Percentiles rank a stretch among this genome's conserved stretches.
phyloP scores from a whole-genome alignment of 208 protist genomes.

The Trichomonas tenax region DNA sequence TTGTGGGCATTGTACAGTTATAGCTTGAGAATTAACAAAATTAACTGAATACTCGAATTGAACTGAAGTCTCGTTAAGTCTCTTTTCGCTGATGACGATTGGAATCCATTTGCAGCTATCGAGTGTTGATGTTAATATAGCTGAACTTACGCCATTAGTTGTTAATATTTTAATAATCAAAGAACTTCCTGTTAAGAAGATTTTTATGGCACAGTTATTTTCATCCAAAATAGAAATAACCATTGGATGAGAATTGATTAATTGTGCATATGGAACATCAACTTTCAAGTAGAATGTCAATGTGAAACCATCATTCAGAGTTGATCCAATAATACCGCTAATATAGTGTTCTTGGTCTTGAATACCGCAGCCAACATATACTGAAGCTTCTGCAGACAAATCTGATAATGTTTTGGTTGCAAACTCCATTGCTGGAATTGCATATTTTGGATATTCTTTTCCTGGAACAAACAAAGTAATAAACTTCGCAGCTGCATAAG shows the following conservation, averaged over 20 bases:
- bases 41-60: neutral
- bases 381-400: too few relatives aligned
- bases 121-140: neutral
- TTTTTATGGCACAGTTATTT: neutral
- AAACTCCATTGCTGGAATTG: neutral
- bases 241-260: neutral
- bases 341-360: neutral
- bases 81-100: neutral
- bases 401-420: neutral
- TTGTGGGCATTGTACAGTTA: neutral
- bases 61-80: neutral
- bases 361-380: neutral
- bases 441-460: neutral
- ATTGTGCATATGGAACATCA: neutral
- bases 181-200: neutral
- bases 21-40: neutral
- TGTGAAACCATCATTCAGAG: neutral
- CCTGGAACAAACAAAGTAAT: neutral
- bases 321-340: neutral
- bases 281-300: neutral
- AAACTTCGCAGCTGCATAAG: neutral
- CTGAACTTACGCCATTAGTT: neutral
- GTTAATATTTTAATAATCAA: neutral
- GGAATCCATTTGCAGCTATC: neutral
- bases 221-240: neutral